Evolutionary conservation across 164 flowering plant genomes (phyloP).

Genomic region (Chimonanthus praecox): DNA sequence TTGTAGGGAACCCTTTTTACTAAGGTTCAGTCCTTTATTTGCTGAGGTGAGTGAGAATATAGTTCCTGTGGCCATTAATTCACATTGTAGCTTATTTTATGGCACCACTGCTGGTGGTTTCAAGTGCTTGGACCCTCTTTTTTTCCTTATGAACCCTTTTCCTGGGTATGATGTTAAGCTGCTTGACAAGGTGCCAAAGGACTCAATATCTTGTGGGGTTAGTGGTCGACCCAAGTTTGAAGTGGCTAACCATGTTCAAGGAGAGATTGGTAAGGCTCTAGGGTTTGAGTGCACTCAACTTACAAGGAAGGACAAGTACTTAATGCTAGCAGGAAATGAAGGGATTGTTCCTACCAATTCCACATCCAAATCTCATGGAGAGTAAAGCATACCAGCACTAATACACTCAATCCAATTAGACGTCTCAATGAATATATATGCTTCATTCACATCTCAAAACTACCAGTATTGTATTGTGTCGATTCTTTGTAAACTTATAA

Average conservation of each 20-base stretch:
- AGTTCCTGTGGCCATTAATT: conserved; percentile 32
- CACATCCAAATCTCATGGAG: no score
- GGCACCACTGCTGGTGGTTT: conserved; percentile 38
- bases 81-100: conserved; percentile 26
- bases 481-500: no score
- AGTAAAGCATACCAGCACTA: no score
- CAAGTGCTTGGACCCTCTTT: conserved; percentile 36
- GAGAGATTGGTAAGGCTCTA: conserved; percentile 36
- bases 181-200: conserved; percentile 19
- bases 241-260: conserved; percentile 59
- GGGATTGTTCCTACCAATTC: conserved; percentile 24
- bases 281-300: conserved; percentile 58
- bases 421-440: no score
- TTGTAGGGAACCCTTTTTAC: conserved; percentile 36
- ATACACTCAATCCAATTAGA: no score
- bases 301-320: conserved; percentile 65
- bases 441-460: no score
- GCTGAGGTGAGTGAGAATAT: conserved; percentile 31
- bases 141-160: conserved; percentile 32
- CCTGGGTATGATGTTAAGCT: conserved; percentile 20
- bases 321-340: conserved; percentile 51
- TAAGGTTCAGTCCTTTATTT: conserved; percentile 42
- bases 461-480: no score
- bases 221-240: conserved; percentile 39
- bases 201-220: conserved; percentile 1